Evolutionary conservation across 805 yeast species (phyloP), one percentile per base, ranked within the genome.

Genomic region (Brettanomyces custersianus): DNA sequence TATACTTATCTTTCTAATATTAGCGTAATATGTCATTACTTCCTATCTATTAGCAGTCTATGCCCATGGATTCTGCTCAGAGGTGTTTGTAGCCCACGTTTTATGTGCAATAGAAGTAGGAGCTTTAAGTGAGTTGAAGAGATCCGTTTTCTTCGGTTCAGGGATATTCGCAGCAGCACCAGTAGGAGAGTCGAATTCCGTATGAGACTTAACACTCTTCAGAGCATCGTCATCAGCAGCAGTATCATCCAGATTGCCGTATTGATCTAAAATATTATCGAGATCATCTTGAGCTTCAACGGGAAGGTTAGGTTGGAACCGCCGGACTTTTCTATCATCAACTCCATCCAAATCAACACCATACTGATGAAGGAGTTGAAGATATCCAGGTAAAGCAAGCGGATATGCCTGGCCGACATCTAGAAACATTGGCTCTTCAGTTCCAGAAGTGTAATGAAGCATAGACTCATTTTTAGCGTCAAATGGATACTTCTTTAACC

Each of bases 291-390:
- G 59, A 10, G 86, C 64, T 13, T 74, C 75, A 16, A 75, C 59
- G 0, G 95, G 90, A 32, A 87, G 57, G 17, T 74, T 61, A 1
- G 96, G 96, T 52, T 79, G 84, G 49, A 67, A 79, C 36, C 68
- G 60, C 38, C 64, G 62, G 15, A 81, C 71, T 35, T 77, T 68
- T 16, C 63, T 61, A 28, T 64, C 64, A 36, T 73, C 67, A 2
- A 72, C 56, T 2, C 85, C 83, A 4, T 83, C 80, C 13, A 77
- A 50, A 7, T 88, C 87, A 1, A 84, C 73, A 2, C 95, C 94
- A 65, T 85, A 90, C 29, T 70, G 68, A 38, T 72, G 74, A 19
- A 85, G 67, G 54, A 86, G 59, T 55, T 90, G 96, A 2, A 73
- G 61, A 8, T 74, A 49, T n/a, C 79, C 76, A 2, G 96, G 96